These are phyloP conservation scores for Metarhizium humberi DNA, from an alignment of 2,329 filamentous ascomycete genomes.

Conservation along the genomic window DNA sequence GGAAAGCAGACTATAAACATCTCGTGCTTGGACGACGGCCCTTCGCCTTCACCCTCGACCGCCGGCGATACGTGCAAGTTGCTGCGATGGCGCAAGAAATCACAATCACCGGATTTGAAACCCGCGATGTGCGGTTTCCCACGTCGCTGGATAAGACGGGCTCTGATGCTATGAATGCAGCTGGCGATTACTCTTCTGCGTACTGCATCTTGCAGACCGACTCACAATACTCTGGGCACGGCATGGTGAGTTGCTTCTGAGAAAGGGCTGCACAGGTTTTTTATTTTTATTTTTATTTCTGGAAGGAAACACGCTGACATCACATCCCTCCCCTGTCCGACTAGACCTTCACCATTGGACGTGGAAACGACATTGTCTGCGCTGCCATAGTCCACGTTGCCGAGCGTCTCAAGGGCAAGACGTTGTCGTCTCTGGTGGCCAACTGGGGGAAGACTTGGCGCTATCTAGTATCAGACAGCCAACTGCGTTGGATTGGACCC, in stretches of 20 bases:
- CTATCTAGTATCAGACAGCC: slow-evolving; percentile 81
- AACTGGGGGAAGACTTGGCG: slow-evolving; percentile 88
- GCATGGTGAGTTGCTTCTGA: slow-evolving; percentile 51
- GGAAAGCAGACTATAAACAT: not conserved
- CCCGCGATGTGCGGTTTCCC: slow-evolving; percentile 68
- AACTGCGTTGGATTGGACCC: slow-evolving; percentile 87
- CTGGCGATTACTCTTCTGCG: slow-evolving; percentile 86
- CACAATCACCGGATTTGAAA: slow-evolving; percentile 63
- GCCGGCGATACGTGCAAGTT: not conserved
- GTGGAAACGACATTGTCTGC: slow-evolving; percentile 89
- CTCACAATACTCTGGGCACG: slow-evolving; percentile 60
- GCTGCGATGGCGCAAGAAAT: slow-evolving; percentile 32
- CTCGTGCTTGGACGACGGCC: not conserved
- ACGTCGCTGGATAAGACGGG: slow-evolving; percentile 97
- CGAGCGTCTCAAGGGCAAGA: slow-evolving; percentile 64
- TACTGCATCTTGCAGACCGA: slow-evolving; percentile 88
- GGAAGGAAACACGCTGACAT: not conserved
- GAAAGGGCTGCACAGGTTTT: not conserved
- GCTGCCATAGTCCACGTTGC: slow-evolving; percentile 71
- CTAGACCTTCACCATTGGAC: slow-evolving; percentile 72
- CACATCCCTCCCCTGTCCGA: not conserved
- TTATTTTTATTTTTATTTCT: no score
- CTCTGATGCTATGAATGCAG: slow-evolving; percentile 93
- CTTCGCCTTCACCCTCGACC: not conserved
- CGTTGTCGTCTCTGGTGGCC: slow-evolving; percentile 64